These are phyloP conservation scores for Phytopythium cucurbitacearum DNA, from an alignment of 352 stramenopile genomes.

Conservation along the genomic window DNA sequence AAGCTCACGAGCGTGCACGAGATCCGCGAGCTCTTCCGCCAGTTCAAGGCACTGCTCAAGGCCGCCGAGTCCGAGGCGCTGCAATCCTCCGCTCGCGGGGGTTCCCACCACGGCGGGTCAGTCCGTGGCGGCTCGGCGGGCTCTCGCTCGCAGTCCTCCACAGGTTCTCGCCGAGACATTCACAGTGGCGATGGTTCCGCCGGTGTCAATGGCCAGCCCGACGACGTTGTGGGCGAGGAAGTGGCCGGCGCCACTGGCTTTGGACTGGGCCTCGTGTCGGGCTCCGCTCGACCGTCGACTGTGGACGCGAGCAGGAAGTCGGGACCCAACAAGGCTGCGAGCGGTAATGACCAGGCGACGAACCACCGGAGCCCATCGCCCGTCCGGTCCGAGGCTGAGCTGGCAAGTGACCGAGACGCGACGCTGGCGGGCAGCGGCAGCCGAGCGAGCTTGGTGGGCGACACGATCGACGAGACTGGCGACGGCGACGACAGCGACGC, in stretches of 20 bases:
- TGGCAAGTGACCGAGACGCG: background rate
- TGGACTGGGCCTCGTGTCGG: conserved; percentile 46
- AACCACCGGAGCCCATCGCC: conserved; percentile 27
- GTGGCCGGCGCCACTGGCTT: conserved; percentile 53
- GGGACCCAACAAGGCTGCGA: conserved; percentile 1
- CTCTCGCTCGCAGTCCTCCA: too few relatives aligned
- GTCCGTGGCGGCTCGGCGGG: too few relatives aligned
- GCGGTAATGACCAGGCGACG: conserved; percentile 1
- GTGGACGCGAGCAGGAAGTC: conserved; percentile 41
- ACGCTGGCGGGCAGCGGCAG: conserved; percentile 5
- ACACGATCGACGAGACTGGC: conserved; percentile 6
- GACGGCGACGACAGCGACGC: conserved; percentile 16
- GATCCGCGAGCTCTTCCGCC: conserved; percentile 89
- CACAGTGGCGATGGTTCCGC: background rate
- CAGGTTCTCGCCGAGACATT: too few relatives aligned
- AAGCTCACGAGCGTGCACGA: conserved; percentile 84
- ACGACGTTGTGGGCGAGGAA: conserved; percentile 55
- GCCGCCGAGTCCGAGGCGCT: conserved; percentile 40
- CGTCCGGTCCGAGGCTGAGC: conserved; percentile 6
- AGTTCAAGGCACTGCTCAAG: conserved; percentile 87
- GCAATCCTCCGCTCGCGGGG: background rate
- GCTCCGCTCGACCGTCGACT: conserved; percentile 50
- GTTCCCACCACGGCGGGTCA: too few relatives aligned
- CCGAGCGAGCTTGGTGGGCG: background rate
- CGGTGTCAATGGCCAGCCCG: conserved; percentile 12